Percentiles rank a stretch among this genome's conserved stretches.
Evolutionary conservation across 2,329 filamentous ascomycete genomes (phyloP).

Genomic region (Cadophora luteo-olivacea): DNA sequence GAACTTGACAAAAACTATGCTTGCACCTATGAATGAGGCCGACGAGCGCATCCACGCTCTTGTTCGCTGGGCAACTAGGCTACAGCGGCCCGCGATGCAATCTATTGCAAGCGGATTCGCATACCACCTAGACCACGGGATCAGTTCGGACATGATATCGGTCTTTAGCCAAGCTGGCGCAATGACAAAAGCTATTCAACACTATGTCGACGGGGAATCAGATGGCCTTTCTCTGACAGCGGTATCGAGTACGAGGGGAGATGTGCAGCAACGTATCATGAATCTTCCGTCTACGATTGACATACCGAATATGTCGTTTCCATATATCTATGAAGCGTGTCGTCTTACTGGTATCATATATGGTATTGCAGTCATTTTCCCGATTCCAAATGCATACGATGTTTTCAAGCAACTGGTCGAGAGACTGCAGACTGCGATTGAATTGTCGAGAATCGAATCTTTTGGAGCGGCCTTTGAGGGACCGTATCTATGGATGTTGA

Average conservation of each 20-base stretch:
- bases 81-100: too few species aligned
- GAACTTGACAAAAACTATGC: too few species aligned
- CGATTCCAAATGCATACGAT: constrained; percentile 14
- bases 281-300: neutral
- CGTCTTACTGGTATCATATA: constrained; percentile 13
- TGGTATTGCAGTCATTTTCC: constrained; percentile 15
- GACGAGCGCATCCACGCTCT: too few species aligned
- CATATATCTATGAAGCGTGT: constrained; percentile 9
- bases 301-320: neutral
- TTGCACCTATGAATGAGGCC: too few species aligned
- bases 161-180: too few species aligned
- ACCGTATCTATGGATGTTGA: constrained; percentile 20
- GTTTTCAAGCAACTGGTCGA: neutral
- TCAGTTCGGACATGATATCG: too few species aligned
- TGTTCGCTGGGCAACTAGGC: too few species aligned
- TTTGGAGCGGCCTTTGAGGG: neutral
- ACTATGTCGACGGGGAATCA: neutral
- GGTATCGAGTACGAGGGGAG: neutral
- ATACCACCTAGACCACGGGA: too few species aligned
- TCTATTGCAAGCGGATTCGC: too few species aligned
- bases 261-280: constrained; percentile 2
- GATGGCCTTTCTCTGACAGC: neutral
- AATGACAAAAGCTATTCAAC: neutral
- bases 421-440: neutral
- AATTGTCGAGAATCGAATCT: neutral